These are phyloP conservation scores for Syzygium aromaticum DNA, from an alignment of 345 rosid species.

Conservation along the genomic window DNA sequence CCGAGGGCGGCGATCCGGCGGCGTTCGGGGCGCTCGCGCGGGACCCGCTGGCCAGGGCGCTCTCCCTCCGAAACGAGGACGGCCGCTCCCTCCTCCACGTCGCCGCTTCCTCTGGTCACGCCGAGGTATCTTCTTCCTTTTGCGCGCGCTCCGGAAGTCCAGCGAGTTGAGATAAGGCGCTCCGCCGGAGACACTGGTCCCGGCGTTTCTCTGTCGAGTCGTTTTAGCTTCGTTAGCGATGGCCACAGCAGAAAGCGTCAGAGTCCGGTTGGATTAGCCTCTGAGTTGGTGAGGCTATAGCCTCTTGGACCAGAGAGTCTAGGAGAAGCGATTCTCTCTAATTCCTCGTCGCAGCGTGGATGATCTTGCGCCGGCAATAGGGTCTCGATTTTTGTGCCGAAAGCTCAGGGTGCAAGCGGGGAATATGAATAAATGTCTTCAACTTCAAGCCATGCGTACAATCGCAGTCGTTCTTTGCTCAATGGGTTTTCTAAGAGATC, in stretches of 20 bases:
- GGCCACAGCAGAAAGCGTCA: neutral
- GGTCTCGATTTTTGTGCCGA: neutral
- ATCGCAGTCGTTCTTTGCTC: neutral
- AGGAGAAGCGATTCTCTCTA: neutral
- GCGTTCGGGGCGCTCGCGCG: conserved; percentile 41
- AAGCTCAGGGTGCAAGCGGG: neutral
- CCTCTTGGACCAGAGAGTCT: neutral
- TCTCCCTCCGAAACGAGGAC: conserved; percentile 65
- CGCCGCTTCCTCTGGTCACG: conserved; percentile 46
- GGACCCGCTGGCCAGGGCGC: conserved; percentile 33
- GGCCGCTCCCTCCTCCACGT: conserved; percentile 85
- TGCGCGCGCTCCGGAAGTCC: neutral
- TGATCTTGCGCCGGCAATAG: neutral
- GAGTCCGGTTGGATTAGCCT: neutral
- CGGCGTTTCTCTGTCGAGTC: neutral
- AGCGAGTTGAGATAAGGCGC: neutral
- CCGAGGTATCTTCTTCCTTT: conserved; percentile 24
- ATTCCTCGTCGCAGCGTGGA: neutral
- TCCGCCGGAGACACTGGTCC: neutral
- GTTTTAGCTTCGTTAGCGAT: neutral
- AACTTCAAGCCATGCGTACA: neutral
- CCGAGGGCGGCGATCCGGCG: conserved; percentile 69
- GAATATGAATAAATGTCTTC: neutral
- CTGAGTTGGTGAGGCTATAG: neutral
- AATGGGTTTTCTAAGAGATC: neutral